Base-by-base conservation (phyloP, 371 early-diverging fungal genomes). In the Conidiobolus incongruus region DNA sequence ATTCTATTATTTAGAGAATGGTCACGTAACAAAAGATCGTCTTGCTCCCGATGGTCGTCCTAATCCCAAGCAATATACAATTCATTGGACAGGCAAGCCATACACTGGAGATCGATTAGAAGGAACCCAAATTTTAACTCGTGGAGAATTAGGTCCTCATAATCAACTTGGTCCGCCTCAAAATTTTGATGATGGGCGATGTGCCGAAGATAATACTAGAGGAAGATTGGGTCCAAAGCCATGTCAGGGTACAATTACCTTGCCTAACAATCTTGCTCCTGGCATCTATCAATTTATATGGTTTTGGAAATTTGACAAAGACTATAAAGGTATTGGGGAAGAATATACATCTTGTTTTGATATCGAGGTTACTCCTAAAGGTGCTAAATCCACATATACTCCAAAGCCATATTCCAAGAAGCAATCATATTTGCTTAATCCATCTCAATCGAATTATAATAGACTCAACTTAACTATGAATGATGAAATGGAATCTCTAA, bases 271-370 rank as follows among this genome's bases (percentile, higher is more conserved):
- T 5, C 51, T 43, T 0, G 49, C 49, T 10, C 55, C 55, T 20
- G 59, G 56, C 0, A 50, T 45, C 0, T 53, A 55, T 26, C 56
- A 59, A 40, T 11, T 59, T 30, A 34, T 59, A n/a, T 55, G 56
- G 59, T 58, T 52, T 50, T 59, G 56, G 59, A 59, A 53, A 35
- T 59, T 52, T 31, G 59, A 59, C n/a, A 49, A 49, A 6, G 55
- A 55, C 40, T 50, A 49, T 4, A 30, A 30, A 15, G 46, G 24
- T 3, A 12, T 36, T 1, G 55, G 55, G 0, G 59, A 59, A 16
- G 59, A 59, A 30, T 59, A 59, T 45, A 53, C 59, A 12, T 51
- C 56, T 8, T 59, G 56, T 36, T 59, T 59, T 47, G 59, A 59
- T 29, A 42, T 59, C 24, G 34, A 45, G 13, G 54, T 59, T 26